Evolutionary conservation across 371 early-diverging fungal genomes (phyloP), one percentile per base, ranked within the genome.

Genomic region (Blakeslea trispora): DNA sequence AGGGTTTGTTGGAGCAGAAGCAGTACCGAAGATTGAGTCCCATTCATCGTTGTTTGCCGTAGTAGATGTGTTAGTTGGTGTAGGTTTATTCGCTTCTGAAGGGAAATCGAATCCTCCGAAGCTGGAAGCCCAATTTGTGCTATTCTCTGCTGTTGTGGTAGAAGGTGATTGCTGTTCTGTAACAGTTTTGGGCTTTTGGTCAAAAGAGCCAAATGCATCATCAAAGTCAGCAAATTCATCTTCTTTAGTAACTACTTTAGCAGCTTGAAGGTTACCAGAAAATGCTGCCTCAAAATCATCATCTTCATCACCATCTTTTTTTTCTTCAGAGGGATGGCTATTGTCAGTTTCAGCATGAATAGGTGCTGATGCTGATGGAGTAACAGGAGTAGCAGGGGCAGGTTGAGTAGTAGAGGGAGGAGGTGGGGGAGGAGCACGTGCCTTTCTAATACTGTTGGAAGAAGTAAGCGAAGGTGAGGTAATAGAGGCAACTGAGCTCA

Each of bases 1-100:
- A n/a, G 53, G 19, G 14, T 49, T n/a, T 14, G 58, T 23, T 17
- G 59, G 14, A 8, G 53, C 22, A 18, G 71, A 51, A 5, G 53
- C 18, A 18, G 71, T 53, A 8, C 79, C 74, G 59, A 79, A 75
- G 47, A 79, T 73, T 21, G 75, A 69, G 50, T 79, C 76, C 72
- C 74, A 72, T 50, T 79, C 79, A 47, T 71, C 66, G 40, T 48
- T 54, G 13, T 55, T 64, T 37, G 53, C 15, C 8, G 56, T 17
- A 40, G 39, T 28, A 40, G 49, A 7, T 45, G 34, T 45, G 0
- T 53, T 17, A 40, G 39, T 28, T 28, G 49, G 10, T 45, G 34
- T 45, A 1, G 56, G 42, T 23, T 40, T 6, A 31, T 45, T 31
- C 23, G 55, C 46, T 11, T 49, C n/a, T 42, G 54, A 48, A 18